Evolutionary conservation across 345 rosid species (phyloP), one percentile per base, ranked within the genome.

Genomic region (Microthlaspi erraticum): DNA sequence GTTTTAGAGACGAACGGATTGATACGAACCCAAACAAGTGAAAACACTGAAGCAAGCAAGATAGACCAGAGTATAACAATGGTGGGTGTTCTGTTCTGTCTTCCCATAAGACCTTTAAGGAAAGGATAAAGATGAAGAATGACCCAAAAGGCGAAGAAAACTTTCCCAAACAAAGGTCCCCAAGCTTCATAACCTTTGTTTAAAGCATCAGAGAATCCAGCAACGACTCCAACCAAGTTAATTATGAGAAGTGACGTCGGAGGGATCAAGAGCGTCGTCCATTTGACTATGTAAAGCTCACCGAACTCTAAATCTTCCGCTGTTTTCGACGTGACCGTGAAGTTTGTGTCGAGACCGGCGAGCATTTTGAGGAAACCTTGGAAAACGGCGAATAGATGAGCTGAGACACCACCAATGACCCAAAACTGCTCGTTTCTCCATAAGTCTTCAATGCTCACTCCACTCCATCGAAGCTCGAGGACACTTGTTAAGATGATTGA

Each of bases 41-140:
- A 91, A 80, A 94, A 94, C 59, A 94, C 97, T 11, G 96, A 94
- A 55, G 97, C 97, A 79, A 94, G 75, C 39, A 91, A 72, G 73
- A 91, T 89, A n/a, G 97, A 94, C 99, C 97, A 91, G 13, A 94
- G 85, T 10, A 94, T 79, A 70, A 94, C 96, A 60, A 94, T 89
- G 64, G 99, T 94, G 1, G 97, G 99, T 11, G 96, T 91, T 77
- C 97, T 74, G 83, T 94, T 91, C 72, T 94, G 99, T 72, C 95
- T 85, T 29, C 99, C 97, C 99, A 94, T 91, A n/a, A 94, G 93
- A 83, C 99, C 99, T 75, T 94, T 89, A 32, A 94, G 95, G 90
- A 94, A 91, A 37, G 99, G 97, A 81, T 94, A 91, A 56, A 94
- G 90, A 89, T 91, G 97, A 56, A 91, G 83, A 67, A 94, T 88